Evolutionary conservation across 2,329 filamentous ascomycete species (phyloP), one percentile per base, ranked within the genome.

Genomic region (Trichoderma sp.): DNA sequence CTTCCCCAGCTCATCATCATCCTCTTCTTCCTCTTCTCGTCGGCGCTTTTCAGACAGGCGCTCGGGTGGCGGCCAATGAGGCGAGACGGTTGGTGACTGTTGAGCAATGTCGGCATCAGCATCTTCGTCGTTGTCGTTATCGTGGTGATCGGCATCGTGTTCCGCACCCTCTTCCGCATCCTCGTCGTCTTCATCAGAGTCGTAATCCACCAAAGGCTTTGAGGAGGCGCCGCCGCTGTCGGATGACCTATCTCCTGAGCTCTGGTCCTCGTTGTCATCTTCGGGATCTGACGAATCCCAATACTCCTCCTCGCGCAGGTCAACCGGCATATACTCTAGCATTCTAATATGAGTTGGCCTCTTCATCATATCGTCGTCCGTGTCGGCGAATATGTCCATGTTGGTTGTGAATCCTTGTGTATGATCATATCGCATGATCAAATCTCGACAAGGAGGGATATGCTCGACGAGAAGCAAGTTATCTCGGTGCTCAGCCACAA

Each of bases 271-370:
- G 71, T 89, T 83, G 14, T 93, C 92, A 7, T 97, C 94, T 70
- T 94, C 91, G 58, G 96, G 92, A 74, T 97, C 94, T 0, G 92
- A 93, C 0, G 88, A 89, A 75, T 97, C 95, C 86, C 96, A 98
- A 79, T 98, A 99, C 55, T 95, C 93, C 75, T 97, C 95, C 78
- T 97, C 93, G 13, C 91, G 89, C 6, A 90, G 86, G 77, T 97
- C 95, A 76, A 94, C 87, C 0, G 79, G 72, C 11, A 88, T 79
- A 65, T 97, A 94, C 76, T 93, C 93, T 77, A 96, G 86, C 56
- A 85, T 88, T 79, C 91, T 91, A 71, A 81, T 74, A 65, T 83
- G 83, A 3, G 81, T 78, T 11, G 80, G 81, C 68, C 81, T 81
- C 60, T 82, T 80, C 3, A 76, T 82, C 72, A 83, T 81, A 27